phyloP scores from a whole-genome alignment of 768 basidiomycete species.

The Boletus huronensis region DNA sequence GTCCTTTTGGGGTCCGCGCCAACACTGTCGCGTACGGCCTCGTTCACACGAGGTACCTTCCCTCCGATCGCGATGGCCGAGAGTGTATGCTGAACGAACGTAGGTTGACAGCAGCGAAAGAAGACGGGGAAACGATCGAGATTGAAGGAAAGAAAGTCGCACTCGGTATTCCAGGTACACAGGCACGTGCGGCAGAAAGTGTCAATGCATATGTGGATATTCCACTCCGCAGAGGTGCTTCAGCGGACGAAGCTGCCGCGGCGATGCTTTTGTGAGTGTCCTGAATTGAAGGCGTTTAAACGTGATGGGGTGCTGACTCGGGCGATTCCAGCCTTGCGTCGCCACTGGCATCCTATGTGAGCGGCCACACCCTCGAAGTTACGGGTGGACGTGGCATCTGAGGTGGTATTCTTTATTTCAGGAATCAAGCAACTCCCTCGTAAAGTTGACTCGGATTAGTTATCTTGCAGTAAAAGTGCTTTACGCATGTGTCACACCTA shows the following conservation, averaged over 20 bases:
- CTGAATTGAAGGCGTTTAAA: neutral
- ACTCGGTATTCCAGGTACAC: constrained; percentile 68
- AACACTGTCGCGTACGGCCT: constrained; percentile 79
- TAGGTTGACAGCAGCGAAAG: constrained; percentile 77
- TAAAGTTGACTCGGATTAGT: neutral
- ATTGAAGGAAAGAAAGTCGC: constrained; percentile 83
- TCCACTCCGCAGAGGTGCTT: constrained; percentile 67
- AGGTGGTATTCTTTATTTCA: constrained; percentile 1
- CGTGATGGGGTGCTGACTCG: constrained; percentile 3
- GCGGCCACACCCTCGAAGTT: constrained; percentile 80
- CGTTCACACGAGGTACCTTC: constrained; percentile 64
- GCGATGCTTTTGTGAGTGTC: constrained; percentile 69
- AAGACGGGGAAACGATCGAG: constrained; percentile 69
- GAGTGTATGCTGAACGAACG: constrained; percentile 1
- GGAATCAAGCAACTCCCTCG: neutral
- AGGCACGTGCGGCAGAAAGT: constrained; percentile 35
- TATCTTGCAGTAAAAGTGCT: neutral
- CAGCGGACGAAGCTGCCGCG: constrained; percentile 73
- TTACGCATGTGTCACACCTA: neutral
- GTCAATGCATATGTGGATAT: constrained; percentile 45
- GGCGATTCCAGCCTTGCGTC: constrained; percentile 57
- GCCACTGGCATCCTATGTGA: constrained; percentile 75
- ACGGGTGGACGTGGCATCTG: constrained; percentile 79
- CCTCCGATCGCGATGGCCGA: neutral
- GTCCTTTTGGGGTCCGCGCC: constrained; percentile 73